phyloP scores from a whole-genome alignment of 805 yeast genomes.

The Yamadazyma philogaea region DNA sequence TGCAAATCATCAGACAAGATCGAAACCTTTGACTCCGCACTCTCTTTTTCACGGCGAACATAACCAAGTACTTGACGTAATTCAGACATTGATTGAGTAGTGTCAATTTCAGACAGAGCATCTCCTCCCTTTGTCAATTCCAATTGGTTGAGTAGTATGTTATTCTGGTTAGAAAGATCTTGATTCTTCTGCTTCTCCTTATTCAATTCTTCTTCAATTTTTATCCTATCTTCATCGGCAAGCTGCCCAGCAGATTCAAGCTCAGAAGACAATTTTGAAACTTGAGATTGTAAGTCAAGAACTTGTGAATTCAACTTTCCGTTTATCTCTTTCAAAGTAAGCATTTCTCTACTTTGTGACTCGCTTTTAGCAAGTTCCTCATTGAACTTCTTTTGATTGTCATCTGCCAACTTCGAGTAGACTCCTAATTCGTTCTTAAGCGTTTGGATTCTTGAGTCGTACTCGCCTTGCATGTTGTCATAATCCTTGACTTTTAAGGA shows the following conservation, averaged over 20 bases:
- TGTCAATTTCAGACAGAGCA: constrained; percentile 1
- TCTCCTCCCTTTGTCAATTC: constrained; percentile 33
- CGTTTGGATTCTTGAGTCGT: constrained; percentile 27
- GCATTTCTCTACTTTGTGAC: constrained; percentile 38
- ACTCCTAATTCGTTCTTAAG: constrained; percentile 29
- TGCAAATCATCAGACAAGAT: constrained; percentile 48
- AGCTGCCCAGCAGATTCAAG: constrained; percentile 19
- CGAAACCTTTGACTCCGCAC: constrained; percentile 51
- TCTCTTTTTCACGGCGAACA: constrained; percentile 73
- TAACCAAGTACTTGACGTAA: constrained; percentile 52
- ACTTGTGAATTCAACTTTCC: constrained; percentile 15
- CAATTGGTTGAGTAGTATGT: constrained; percentile 64
- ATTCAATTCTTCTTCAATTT: constrained; percentile 36
- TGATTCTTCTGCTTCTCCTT: constrained; percentile 43
- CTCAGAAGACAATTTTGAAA: constrained; percentile 12
- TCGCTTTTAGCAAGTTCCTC: constrained; percentile 54
- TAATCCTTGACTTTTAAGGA: constrained; percentile 31
- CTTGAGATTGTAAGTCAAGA: constrained; percentile 11
- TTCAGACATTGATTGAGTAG: constrained; percentile 18
- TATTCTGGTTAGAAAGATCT: constrained; percentile 66
- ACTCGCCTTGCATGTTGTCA: constrained; percentile 31
- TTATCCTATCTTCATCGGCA: constrained; percentile 20
- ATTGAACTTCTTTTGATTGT: constrained; percentile 54
- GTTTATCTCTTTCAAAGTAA: constrained; percentile 18
- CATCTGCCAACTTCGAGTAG: constrained; percentile 47